Conservation (phyloP, 768 basidiomycete species). For the Russula sp. region DNA sequence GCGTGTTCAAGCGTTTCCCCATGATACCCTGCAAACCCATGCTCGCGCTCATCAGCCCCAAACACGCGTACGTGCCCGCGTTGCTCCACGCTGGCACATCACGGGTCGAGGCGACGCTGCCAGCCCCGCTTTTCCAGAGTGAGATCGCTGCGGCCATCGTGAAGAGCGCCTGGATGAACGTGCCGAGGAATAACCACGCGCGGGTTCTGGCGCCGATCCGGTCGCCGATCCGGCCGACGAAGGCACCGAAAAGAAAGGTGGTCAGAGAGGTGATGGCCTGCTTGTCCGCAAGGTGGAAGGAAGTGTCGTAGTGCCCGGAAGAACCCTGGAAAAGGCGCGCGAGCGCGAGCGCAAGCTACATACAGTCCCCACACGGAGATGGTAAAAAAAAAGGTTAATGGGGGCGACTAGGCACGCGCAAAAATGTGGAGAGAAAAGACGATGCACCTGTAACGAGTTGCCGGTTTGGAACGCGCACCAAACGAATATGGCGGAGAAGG, state of each 20-base stretch:
- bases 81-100: slow-evolving; percentile 67
- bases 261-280: slow-evolving; percentile 78
- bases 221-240: slow-evolving; percentile 79
- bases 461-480: slow-evolving; percentile 87
- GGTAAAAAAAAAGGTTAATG: background rate
- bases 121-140: slow-evolving; percentile 62
- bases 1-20: slow-evolving; percentile 72
- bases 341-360: slow-evolving; percentile 68
- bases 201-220: slow-evolving; percentile 65
- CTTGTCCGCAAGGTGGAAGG: slow-evolving; percentile 75
- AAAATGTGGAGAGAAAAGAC: background rate
- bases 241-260: slow-evolving; percentile 71
- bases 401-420: background rate
- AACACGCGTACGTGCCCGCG: slow-evolving; percentile 52
- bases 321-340: slow-evolving; percentile 66
- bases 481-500: slow-evolving; percentile 72
- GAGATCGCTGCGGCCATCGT: slow-evolving; percentile 66
- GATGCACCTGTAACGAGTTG: slow-evolving; percentile 56
- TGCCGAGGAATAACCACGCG: slow-evolving; percentile 64
- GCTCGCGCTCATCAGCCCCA: slow-evolving; percentile 74
- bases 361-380: background rate
- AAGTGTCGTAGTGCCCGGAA: slow-evolving; percentile 38
- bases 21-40: slow-evolving; percentile 84
- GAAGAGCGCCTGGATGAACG: slow-evolving; percentile 66
- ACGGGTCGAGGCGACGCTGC: slow-evolving; percentile 44